These are phyloP conservation scores for Trichoderma guizhouense DNA, from an alignment of 2,329 filamentous ascomycete species.

Conservation along the genomic window DNA sequence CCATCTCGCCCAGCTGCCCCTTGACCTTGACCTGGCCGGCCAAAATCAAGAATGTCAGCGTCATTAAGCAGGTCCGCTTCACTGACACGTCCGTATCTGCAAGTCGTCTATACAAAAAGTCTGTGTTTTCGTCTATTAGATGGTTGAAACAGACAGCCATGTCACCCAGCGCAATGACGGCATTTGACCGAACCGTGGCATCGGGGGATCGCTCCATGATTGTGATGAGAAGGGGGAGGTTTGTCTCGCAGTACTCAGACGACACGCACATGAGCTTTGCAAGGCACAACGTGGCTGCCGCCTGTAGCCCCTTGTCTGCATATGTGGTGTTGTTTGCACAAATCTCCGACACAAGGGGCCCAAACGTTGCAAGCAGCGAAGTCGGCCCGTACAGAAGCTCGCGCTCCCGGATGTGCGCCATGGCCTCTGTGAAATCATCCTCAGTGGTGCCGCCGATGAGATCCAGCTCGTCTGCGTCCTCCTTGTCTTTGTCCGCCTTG, in stretches of 20 bases:
- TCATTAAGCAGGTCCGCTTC: conserved; percentile 98
- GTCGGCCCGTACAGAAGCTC: conserved; percentile 79
- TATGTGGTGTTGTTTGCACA: conserved; percentile 94
- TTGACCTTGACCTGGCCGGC: conserved; percentile 99
- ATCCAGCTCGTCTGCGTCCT: conserved; percentile 84
- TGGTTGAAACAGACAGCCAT: conserved; percentile 99
- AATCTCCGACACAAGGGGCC: conserved; percentile 86
- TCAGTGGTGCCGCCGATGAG: conserved; percentile 95
- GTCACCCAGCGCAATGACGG: conserved; percentile 93
- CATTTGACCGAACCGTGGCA: conserved; percentile 89
- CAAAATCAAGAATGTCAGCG: conserved; percentile 91
- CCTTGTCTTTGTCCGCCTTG: conserved; percentile 51
- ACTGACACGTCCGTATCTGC: conserved; percentile 86
- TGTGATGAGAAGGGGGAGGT: conserved; percentile 90
- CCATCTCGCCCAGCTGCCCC: conserved; percentile 97
- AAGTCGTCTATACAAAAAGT: conserved; percentile 91
- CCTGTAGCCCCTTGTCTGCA: conserved; percentile 83
- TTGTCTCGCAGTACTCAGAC: conserved; percentile 90
- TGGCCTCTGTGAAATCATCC: conserved; percentile 85
- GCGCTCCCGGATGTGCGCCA: conserved; percentile 77
- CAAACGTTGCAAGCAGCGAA: conserved; percentile 85
- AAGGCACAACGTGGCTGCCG: conserved; percentile 87
- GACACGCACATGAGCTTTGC: conserved; percentile 99
- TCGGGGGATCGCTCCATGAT: conserved; percentile 95
- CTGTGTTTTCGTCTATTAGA: conserved; percentile 97